A percentile compares a stretch with the other conserved stretches of the same genome.
Evolutionary conservation across 2,329 filamentous ascomycete species (phyloP).

Genomic region (Fulvia fulva): DNA sequence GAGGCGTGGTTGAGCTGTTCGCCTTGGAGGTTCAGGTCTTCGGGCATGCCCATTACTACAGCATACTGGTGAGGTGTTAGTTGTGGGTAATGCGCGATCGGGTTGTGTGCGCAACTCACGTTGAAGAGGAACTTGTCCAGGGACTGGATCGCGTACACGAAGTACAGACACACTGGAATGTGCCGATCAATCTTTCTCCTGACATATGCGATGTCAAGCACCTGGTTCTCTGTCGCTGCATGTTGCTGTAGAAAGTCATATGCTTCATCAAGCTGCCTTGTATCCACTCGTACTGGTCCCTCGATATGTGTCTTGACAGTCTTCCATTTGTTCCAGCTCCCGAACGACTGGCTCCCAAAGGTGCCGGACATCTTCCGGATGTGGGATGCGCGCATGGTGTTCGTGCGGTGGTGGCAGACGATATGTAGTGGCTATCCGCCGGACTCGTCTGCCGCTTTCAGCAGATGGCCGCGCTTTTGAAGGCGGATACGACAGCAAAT

Average conservation of each 20-base stretch:
- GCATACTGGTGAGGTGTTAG: slow-evolving; percentile 47
- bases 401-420: background rate
- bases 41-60: slow-evolving; percentile 56
- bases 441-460: background rate
- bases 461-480: background rate
- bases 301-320: background rate
- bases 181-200: slow-evolving; percentile 17
- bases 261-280: slow-evolving; percentile 1
- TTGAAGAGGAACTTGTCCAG: slow-evolving; percentile 38
- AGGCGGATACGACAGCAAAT: background rate
- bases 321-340: background rate
- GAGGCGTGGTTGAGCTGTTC: slow-evolving; percentile 18
- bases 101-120: slow-evolving; percentile 25
- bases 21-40: slow-evolving; percentile 17
- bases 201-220: slow-evolving; percentile 9
- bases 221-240: background rate
- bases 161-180: slow-evolving; percentile 15
- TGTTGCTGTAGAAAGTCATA: slow-evolving; percentile 5
- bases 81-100: slow-evolving; percentile 52
- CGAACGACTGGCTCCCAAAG: background rate
- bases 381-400: background rate
- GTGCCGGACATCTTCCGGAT: background rate
- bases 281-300: background rate
- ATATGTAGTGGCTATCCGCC: background rate
- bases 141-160: slow-evolving; percentile 11